Evolutionary conservation across 192 early-diverging fungal genomes (phyloP).

Genomic region (Dispira parvispora): DNA sequence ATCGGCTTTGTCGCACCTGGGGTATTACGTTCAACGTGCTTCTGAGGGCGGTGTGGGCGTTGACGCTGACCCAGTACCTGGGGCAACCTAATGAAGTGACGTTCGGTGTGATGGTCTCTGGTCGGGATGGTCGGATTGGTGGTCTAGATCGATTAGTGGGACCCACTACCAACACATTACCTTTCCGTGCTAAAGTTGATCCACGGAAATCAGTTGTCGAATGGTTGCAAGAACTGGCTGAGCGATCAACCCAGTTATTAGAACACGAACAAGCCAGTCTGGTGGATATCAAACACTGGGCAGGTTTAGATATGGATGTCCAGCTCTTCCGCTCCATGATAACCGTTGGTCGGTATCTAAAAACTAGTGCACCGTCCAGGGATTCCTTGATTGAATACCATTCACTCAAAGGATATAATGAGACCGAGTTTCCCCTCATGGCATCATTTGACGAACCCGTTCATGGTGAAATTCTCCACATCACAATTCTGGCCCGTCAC

Average conservation of each 20-base stretch:
- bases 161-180: background rate
- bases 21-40: slow-evolving; percentile 1
- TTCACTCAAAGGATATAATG: background rate
- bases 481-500: no score
- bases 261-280: background rate
- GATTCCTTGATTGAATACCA: no score
- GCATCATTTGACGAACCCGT: background rate
- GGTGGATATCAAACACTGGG: slow-evolving; percentile 4
- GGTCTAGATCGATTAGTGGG: background rate
- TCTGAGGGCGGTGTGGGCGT: background rate
- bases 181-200: background rate
- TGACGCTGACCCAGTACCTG: background rate
- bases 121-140: background rate
- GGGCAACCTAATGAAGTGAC: background rate
- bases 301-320: background rate
- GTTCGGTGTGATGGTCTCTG: slow-evolving; percentile 2
- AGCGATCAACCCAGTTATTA: background rate
- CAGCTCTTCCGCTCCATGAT: background rate
- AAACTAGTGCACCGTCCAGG: no score
- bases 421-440: background rate
- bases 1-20: background rate
- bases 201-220: background rate
- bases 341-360: no score
- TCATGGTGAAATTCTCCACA: no score
- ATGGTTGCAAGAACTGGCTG: background rate